Percentiles rank a stretch among this genome's conserved stretches.
Evolutionary conservation across 208 protist species (phyloP).

Genomic region (Trypanosoma scelopori): DNA sequence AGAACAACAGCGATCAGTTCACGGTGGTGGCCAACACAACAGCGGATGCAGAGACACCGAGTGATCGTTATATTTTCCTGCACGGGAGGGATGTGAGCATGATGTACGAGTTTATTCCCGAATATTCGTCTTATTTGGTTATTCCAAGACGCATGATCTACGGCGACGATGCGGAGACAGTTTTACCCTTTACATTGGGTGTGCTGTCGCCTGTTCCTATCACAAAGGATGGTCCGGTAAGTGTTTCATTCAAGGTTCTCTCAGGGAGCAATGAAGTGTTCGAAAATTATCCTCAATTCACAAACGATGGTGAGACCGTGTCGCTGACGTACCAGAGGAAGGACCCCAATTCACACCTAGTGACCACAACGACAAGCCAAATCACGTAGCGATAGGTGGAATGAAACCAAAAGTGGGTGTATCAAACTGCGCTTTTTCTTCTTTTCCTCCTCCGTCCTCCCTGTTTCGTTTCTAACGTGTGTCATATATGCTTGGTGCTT

Average conservation of each 20-base stretch:
- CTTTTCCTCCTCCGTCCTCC: constrained; percentile 15
- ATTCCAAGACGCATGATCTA: constrained; percentile 42
- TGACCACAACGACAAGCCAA: constrained; percentile 18
- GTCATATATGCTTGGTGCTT: background rate
- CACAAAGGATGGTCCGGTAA: constrained; percentile 33
- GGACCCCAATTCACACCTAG: constrained; percentile 23
- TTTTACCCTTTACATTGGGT: constrained; percentile 39
- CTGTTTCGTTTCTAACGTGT: background rate
- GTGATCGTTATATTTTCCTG: constrained; percentile 40
- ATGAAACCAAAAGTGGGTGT: background rate
- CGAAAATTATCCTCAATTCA: constrained; percentile 53
- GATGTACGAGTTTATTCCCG: constrained; percentile 52
- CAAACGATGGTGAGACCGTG: constrained; percentile 33
- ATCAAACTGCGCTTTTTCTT: background rate
- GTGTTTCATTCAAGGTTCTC: constrained; percentile 44
- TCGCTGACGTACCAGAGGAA: constrained; percentile 34
- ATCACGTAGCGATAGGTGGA: constrained; percentile 16
- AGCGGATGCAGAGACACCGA: constrained; percentile 39
- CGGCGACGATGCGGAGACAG: constrained; percentile 1
- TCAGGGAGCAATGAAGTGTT: constrained; percentile 41
- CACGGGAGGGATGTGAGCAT: constrained; percentile 49
- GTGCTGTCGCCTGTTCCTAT: constrained; percentile 47
- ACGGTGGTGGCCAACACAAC: constrained; percentile 16
- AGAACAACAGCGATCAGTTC: constrained; percentile 26
- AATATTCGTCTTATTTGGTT: constrained; percentile 50